Evolutionary conservation across 352 stramenopile genomes (phyloP), one percentile per base, ranked within the genome.

Genomic region (Phytophthora palmivora): DNA sequence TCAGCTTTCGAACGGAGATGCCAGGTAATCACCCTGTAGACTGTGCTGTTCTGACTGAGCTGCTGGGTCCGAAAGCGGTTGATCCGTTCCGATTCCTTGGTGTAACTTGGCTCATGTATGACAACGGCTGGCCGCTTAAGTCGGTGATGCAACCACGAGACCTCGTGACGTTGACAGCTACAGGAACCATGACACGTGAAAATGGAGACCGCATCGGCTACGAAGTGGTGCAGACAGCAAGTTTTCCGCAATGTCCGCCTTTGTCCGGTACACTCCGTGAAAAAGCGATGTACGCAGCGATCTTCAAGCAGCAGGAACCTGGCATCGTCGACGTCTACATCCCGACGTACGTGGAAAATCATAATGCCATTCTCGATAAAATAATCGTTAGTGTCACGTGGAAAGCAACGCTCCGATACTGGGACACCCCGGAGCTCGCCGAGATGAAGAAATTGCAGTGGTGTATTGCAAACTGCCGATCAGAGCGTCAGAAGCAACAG

Each of bases 221-320:
- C 53, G 72, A 84, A 26, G 58, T 84, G 38, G 67, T 78, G 5
- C 74, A 87, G 50, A 78, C 82, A 9, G 67, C 80, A 1, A 55
- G 34, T 10, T 22, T 76, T 46, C 16, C 48, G 15, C 52, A 66
- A n/a, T 68, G 47, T 21, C 49, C 63, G 1, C 30, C 28, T 4
- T 6, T 65, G 8, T 65, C 63, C 6, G 62, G 83, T 3, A 50
- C 18, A 1, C 22, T 59, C 6, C 64, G 58, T 11, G 39, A 36
- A 21, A 50, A 64, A 42, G 48, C 59, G 1, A 68, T 68, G 58
- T 69, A 68, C 12, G 58, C 44, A 15, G 50, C 46, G 34, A 63
- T 72, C n/a, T 72, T 69, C 47, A 65, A 64, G 41, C 58, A 72
- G 37, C 50, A 57, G 24, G 58, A 65, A 14, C 47, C 47, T 33